Evolutionary conservation across 2,329 filamentous ascomycete species (phyloP).

Genomic region (Talaromyces sp.): DNA sequence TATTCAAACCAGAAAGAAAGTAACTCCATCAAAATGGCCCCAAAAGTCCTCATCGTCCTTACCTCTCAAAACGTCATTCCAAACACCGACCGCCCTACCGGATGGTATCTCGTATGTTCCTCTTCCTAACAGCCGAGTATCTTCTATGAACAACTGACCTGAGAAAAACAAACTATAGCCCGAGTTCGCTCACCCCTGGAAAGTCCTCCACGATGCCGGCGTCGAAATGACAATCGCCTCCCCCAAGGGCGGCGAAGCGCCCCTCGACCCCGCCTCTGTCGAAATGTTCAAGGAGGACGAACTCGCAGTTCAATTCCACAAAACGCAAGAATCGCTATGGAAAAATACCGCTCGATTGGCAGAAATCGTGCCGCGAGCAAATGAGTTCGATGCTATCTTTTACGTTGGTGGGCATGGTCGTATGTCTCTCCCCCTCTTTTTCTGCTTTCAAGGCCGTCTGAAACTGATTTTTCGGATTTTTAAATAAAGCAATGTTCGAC

Average conservation of each 20-base stretch:
- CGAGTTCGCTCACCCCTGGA: constrained; percentile 62
- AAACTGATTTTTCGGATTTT: neutral
- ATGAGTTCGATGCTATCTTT: constrained; percentile 61
- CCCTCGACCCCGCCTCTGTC: constrained; percentile 56
- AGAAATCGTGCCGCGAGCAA: constrained; percentile 51
- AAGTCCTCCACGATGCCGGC: constrained; percentile 50
- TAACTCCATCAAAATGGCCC: constrained; percentile 22
- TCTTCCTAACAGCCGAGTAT: no score
- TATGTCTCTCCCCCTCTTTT: constrained; percentile 32
- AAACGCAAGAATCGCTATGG: constrained; percentile 56
- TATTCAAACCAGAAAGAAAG: no score
- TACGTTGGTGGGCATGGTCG: constrained; percentile 57
- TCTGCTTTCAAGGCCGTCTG: no score
- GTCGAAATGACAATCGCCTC: constrained; percentile 56
- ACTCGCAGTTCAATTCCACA: constrained; percentile 51
- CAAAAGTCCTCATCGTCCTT: constrained; percentile 66
- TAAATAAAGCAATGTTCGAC: constrained; percentile 45
- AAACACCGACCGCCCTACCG: constrained; percentile 49
- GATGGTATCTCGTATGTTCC: constrained; percentile 61
- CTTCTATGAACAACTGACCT: neutral
- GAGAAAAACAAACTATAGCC: constrained; percentile 27
- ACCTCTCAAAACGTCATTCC: constrained; percentile 54
- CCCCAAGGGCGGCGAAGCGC: constrained; percentile 57
- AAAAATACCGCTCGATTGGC: constrained; percentile 57
- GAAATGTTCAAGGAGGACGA: constrained; percentile 52